Evolutionary conservation across 306 rosid genomes (phyloP), one percentile per base, ranked within the genome.

Genomic region (Trifolium subterraneum): DNA sequence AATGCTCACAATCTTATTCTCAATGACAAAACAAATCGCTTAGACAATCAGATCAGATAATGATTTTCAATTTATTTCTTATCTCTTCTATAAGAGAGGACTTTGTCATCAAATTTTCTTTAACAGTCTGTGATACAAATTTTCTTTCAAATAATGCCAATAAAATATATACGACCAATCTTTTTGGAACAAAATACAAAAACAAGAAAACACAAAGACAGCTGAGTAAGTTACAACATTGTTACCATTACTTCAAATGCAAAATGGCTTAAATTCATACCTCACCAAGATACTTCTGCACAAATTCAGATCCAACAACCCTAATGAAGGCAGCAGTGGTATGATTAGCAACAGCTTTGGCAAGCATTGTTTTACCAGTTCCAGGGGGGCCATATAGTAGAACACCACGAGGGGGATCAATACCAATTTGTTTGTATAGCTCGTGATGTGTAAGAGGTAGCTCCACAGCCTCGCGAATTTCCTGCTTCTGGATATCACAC

Each of bases 321-420:
- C 99, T 87, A 50, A 95, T 95, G 83, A 95, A 95, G 80, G 99
- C 99, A 0, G 99, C 99, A 47, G 99, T 95, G n/a, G 99, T 95
- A 77, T 85, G 91, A 83, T 95, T 87, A 54, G 99, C 99, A 86
- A 95, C 99, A 78, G 99, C 99, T 88, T 95, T 95, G 23, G 99
- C 99, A 39, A 95, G 89, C 99, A 95, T 95, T 36, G 99, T 95
- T 84, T 95, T 95, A 48, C 99, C 99, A 6, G 98, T 95, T 36
- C 99, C 99, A 59, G 99, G 99, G 27, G 99, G 99, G 0, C 99
- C 99, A 79, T 95, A 95, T 56, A 95, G 96, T 83, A 95, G 81
- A 48, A 95, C 99, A 72, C 99, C 99, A n/a, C 99, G 98, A 50
- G 99, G 99, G 44, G 99, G 99, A 44, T 95, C 99, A 64, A 95